Evolutionary conservation across 352 stramenopile species (phyloP).

Genomic region (Phytophthora uliginosa): DNA sequence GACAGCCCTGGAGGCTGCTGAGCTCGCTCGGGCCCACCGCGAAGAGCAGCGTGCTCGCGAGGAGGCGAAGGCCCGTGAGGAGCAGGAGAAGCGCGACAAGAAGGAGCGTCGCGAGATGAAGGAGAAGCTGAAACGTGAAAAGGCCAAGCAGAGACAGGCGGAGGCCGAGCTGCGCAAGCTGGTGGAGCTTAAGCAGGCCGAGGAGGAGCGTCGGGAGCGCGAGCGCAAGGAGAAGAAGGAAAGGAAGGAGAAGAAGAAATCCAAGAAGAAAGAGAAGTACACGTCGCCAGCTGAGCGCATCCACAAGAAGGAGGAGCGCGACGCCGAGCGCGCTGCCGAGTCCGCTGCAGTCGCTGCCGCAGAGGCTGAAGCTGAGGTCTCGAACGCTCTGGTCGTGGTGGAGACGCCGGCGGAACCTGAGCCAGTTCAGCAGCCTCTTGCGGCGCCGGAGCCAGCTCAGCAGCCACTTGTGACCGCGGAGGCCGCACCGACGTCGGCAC

Average conservation of each 20-base stretch:
- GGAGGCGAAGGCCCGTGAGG: constrained; percentile 45
- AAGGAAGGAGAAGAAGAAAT: constrained; percentile 58
- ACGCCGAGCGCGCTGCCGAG: constrained; percentile 33
- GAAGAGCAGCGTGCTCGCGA: constrained; percentile 54
- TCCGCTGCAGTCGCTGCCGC: constrained; percentile 17
- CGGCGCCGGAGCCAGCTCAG: constrained; percentile 8
- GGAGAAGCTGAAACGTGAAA: constrained; percentile 50
- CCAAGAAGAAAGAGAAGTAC: constrained; percentile 72
- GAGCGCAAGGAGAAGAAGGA: constrained; percentile 48
- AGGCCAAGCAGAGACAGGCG: constrained; percentile 47
- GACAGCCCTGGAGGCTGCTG: constrained; percentile 39
- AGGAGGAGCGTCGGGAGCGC: constrained; percentile 48
- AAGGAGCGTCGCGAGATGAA: constrained; percentile 53
- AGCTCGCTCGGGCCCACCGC: constrained; percentile 47
- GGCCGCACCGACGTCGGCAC: constrained; percentile 1
- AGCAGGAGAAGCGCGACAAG: constrained; percentile 54
- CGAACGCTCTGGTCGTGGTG: constrained; percentile 63
- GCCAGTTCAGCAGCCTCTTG: constrained; percentile 15
- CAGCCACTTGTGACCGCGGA: background rate
- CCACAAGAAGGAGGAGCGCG: constrained; percentile 50
- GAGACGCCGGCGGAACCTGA: constrained; percentile 33
- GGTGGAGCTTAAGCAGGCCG: constrained; percentile 49
- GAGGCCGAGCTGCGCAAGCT: constrained; percentile 48
- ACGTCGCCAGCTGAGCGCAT: constrained; percentile 64
- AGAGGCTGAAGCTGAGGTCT: constrained; percentile 34